A percentile compares a stretch with the other conserved stretches of the same genome.
Evolutionary conservation across 148 eudicot genomes (phyloP).

Genomic region (Oxyria digyna): DNA sequence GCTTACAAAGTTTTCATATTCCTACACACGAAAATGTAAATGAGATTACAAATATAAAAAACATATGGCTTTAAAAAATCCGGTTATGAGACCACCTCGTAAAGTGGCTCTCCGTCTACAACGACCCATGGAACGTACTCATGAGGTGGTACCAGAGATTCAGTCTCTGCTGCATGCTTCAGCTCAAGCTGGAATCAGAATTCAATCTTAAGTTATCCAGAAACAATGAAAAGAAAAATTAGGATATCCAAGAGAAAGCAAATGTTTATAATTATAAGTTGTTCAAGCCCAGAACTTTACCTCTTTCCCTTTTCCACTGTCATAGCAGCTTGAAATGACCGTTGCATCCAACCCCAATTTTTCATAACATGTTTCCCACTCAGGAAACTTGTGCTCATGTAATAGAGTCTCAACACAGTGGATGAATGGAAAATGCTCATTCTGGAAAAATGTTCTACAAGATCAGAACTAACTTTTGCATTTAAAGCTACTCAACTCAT

Average conservation of each 20-base stretch:
- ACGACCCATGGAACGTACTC: conserved; percentile 82
- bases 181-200: conserved; percentile 59
- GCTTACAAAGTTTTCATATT: conserved; percentile 41
- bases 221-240: neutral
- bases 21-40: conserved; percentile 24
- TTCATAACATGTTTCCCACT: conserved; percentile 63
- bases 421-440: conserved; percentile 48
- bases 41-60: neutral
- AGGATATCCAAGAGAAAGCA: neutral
- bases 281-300: conserved; percentile 18
- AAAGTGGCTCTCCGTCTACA: conserved; percentile 68
- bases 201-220: neutral
- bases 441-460: conserved; percentile 25
- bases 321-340: conserved; percentile 36
- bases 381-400: conserved; percentile 22
- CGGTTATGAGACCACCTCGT: conserved; percentile 35
- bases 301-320: conserved; percentile 36
- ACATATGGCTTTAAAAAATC: neutral
- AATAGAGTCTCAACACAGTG: conserved; percentile 56
- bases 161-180: conserved; percentile 50
- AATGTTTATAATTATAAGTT: neutral
- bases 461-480: neutral
- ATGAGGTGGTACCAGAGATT: conserved; percentile 62
- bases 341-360: conserved; percentile 35
- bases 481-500: neutral